Evolutionary conservation across 371 early-diverging fungal species (phyloP), one percentile per base, ranked within the genome.

Genomic region (Funneliformis caledonium): DNA sequence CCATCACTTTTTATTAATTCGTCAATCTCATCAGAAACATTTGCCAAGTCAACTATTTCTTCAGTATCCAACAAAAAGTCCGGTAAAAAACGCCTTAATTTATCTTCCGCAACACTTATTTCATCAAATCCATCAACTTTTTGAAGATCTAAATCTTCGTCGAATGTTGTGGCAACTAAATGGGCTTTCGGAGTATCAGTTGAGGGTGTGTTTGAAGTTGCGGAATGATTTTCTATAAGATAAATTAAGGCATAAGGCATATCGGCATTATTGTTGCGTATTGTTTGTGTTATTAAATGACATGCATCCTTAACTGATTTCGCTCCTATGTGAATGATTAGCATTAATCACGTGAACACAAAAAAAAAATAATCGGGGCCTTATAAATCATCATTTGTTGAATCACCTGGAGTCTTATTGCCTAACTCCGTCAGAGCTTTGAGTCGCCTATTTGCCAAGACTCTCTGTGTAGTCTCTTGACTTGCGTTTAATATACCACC

Each of bases 211-310:
- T 43, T 2, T 6, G 22, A 14, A 31, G 11, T 37, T 37, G 37
- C 3, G 37, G 37, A 37, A 37, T 37, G 33, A 72, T 67, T 50
- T 37, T 76, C 47, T 33, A 75, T 47, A 45, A 76, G 82, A 68
- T 86, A 86, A 4, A 85, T 68, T 42, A 86, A 81, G 3, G 83
- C 83, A 62, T 82, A 86, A 5, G 84, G 72, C 11, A 84, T 76
- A 70, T 86, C 86, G 1, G 76, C 64, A 60, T 85, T 83, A 60
- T 86, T 82, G n/a, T 84, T 79, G 0, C 79, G 72, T 45, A 86
- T 81, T 56, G 43, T 47, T 33, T 4, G 22, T 8, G 52, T 67
- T 2, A 78, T 14, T 9, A 50, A 19, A 16, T 52, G 31, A 33
- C 78, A 78, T 2, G 69, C 33, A 31, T 52, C 52, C 33, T 69